phyloP scores from a whole-genome alignment of 352 stramenopile genomes.

The Phytopythium kandeliae region DNA sequence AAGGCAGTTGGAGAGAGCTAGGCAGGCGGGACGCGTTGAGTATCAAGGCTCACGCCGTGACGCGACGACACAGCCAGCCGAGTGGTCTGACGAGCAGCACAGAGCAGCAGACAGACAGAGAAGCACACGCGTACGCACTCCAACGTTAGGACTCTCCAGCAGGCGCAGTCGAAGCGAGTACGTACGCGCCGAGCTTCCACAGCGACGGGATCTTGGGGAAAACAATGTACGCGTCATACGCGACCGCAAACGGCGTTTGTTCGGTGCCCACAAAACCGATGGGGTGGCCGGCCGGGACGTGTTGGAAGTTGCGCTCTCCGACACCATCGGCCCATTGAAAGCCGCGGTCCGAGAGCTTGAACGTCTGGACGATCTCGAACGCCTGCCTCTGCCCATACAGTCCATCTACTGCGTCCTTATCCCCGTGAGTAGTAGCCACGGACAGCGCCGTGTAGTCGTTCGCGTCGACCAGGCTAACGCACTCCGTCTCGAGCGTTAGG shows the following conservation, averaged over 20 bases:
- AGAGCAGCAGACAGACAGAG: background rate
- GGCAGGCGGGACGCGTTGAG: too few species aligned
- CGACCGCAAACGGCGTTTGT: slow-evolving; percentile 30
- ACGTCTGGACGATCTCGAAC: slow-evolving; percentile 59
- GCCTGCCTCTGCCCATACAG: background rate
- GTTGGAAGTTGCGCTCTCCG: slow-evolving; percentile 58
- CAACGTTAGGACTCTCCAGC: too few species aligned
- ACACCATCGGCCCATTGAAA: slow-evolving; percentile 55
- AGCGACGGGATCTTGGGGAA: slow-evolving; percentile 58
- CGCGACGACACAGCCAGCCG: slow-evolving; percentile 40
- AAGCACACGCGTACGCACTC: too few species aligned
- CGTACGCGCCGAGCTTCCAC: slow-evolving; percentile 54
- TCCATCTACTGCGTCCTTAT: background rate
- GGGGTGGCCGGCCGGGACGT: slow-evolving; percentile 22
- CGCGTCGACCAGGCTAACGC: slow-evolving; percentile 20
- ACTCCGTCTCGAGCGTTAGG: slow-evolving; percentile 32
- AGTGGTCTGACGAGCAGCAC: slow-evolving; percentile 23
- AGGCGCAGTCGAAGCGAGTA: slow-evolving; percentile 9
- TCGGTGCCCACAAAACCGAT: slow-evolving; percentile 42
- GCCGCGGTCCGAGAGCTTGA: slow-evolving; percentile 45
- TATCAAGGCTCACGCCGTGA: slow-evolving; percentile 8
- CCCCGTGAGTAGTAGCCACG: too few species aligned
- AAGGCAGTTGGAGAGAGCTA: too few species aligned
- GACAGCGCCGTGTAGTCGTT: slow-evolving; percentile 5
- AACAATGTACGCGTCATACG: slow-evolving; percentile 59